Base-by-base conservation (phyloP, 1,139 yeast species). In the Candida labiduridarum region DNA sequence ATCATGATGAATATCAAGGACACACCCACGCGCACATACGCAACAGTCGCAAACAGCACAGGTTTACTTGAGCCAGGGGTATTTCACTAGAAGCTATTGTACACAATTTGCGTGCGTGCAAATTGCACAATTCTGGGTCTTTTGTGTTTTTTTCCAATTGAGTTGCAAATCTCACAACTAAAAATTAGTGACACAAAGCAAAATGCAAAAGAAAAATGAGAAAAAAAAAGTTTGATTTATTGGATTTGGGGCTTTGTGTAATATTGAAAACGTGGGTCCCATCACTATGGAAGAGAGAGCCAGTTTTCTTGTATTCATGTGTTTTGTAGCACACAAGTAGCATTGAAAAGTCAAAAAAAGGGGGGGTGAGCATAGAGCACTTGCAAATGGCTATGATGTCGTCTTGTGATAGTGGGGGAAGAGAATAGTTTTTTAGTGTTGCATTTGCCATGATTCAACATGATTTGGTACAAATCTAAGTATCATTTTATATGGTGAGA, bases 191-290 rank as follows among this genome's bases (percentile, higher is more conserved):
- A 33, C 41, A 44, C 43, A 40, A 40, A 40, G 15, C 14, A 3
- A n/a, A 7, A n/a, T 9, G 18, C 4, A 9, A 34, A 5, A 34
- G 15, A 40, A 12, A 40, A 29, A 1, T 7, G 9, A 40, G 11
- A 27, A 40, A 40, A 16, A 27, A 27, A 19, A 39, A 39, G n/a
- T 22, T 39, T 3, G 16, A 25, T 12, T 39, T n/a, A 8, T 22
- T 16, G 15, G 3, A n/a, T 22, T 22, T 22, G 22, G 8, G 39
- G 14, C 12, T 42, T 42, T 42, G 45, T 42, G 45, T 42, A 31
- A 42, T 33, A 42, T 42, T 10, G 39, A 42, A 42, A 42, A 42
- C 45, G 45, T 42, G 45, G 45, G 45, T 30, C 39, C 16, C 45
- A 25, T 40, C 39, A 16, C 44, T 38, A 8, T 22, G 18, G 16